Percentiles rank a stretch among this genome's conserved stretches.
These are phyloP conservation scores for Aspergillus fructus DNA, from an alignment of 2,329 filamentous ascomycete species.

Conservation along the genomic window DNA sequence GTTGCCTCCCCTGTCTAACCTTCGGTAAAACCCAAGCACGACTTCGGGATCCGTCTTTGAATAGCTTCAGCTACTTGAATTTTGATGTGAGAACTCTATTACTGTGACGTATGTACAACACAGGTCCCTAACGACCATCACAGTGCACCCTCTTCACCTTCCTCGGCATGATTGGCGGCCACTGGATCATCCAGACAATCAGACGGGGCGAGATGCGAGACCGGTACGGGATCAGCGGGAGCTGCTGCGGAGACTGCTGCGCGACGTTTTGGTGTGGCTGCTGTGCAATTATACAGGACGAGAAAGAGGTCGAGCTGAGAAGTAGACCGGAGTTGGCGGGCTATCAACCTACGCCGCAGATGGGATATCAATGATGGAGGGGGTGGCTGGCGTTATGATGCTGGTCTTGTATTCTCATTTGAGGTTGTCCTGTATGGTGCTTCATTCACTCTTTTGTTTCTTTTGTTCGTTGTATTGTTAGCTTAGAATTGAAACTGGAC, in stretches of 20 bases:
- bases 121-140: too few relatives aligned
- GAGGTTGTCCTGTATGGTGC: too few relatives aligned
- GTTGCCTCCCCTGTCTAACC: constrained; percentile 19
- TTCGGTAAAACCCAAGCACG: constrained; percentile 20
- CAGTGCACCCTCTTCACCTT: constrained; percentile 17
- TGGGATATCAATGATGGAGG: constrained; percentile 7
- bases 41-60: constrained; percentile 7
- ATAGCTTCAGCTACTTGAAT: constrained; percentile 13
- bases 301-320: constrained; percentile 21
- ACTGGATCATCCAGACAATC: constrained; percentile 23
- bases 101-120: too few relatives aligned
- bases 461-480: too few relatives aligned
- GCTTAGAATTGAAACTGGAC: too few relatives aligned
- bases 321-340: constrained; percentile 15
- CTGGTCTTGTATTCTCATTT: too few relatives aligned
- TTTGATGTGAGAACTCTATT: background rate
- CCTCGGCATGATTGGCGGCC: constrained; percentile 11
- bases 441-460: too few relatives aligned
- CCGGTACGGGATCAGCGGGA: constrained; percentile 16
- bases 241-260: constrained; percentile 21
- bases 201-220: constrained; percentile 18
- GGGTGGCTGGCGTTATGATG: too few relatives aligned
- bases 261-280: constrained; percentile 17
- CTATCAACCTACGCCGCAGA: constrained; percentile 11
- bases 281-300: constrained; percentile 22